Base-by-base conservation (phyloP, 441 rosid genomes). In the Manihot esculenta region DNA sequence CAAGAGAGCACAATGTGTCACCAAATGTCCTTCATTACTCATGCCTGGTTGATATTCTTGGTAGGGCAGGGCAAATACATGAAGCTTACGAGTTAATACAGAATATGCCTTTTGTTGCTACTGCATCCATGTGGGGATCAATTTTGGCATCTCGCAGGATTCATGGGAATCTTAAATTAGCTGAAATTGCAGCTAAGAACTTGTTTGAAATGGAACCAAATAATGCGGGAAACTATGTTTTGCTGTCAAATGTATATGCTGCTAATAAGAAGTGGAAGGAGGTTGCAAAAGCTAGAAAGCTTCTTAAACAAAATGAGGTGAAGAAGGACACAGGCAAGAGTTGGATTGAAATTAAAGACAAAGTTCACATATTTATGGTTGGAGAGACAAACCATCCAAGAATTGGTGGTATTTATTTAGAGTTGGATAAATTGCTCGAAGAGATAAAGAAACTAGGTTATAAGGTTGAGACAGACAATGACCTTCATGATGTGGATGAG, bases 41-140 rank as follows among this genome's bases (percentile, higher is more conserved):
- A 0, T 94, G 99, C 78, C 87, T 90, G 96, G 88, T 89, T 74
- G 99, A 94, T 80, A 77, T 89, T 74, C 87, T 92, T 63, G 86
- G 91, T 50, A 81, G 93, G 10, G 89, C 89, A 60, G 97, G 97
- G 45, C 70, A 69, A 55, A 58, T 84, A 45, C 72, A 42, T 41
- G 94, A 94, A 78, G 97, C 98, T 23, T 74, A 68, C 75, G 83
- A 87, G 70, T 54, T 92, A 68, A 83, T 89, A 42, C 76, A 62
- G 66, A 77, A 62, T 66, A 84, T 89, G 84, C 94, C 97, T 47
- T 85, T 89, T 48, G 84, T 69, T 56, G 84, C 89, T 11, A 89
- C 89, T 42, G 82, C 90, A 57, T 77, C 90, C 21, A 89, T 89
- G 79, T 92, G 95, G 98, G 96, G 96, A 15, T 89, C 96, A 17